phyloP scores from a whole-genome alignment of 768 basidiomycete species.

The Glaciozyma martinii region DNA sequence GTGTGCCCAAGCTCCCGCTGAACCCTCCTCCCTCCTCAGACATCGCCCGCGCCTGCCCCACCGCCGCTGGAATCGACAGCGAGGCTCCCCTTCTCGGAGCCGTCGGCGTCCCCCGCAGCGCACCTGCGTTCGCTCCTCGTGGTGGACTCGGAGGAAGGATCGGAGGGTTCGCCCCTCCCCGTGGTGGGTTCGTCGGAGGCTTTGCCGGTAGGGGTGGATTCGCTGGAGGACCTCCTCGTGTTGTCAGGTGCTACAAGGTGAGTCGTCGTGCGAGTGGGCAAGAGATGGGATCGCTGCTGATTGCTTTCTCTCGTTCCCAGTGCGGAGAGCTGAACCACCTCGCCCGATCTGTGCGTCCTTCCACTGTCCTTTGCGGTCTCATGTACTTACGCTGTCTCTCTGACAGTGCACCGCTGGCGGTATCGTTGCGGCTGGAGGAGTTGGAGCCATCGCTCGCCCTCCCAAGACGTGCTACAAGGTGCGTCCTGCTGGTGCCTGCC shows the following conservation, averaged over 20 bases:
- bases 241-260: slow-evolving; percentile 1
- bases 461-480: slow-evolving; percentile 6
- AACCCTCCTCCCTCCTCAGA: slow-evolving; percentile 23
- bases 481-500: neutral
- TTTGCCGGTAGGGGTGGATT: neutral
- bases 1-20: slow-evolving; percentile 9
- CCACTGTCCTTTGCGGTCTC: neutral
- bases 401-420: neutral
- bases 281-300: neutral
- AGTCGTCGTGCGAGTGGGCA: neutral
- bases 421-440: neutral
- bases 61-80: neutral
- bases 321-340: slow-evolving; percentile 2
- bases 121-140: neutral
- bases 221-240: neutral
- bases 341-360: neutral
- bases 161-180: neutral
- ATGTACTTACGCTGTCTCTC: neutral
- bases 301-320: neutral
- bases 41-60: slow-evolving; percentile 28
- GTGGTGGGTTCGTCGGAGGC: neutral
- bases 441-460: neutral
- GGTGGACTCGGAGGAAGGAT: neutral
- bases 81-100: neutral
- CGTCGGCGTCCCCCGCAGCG: neutral